phyloP scores from a whole-genome alignment of 176 grass and related monocot genomes.

The Oryza punctata region DNA sequence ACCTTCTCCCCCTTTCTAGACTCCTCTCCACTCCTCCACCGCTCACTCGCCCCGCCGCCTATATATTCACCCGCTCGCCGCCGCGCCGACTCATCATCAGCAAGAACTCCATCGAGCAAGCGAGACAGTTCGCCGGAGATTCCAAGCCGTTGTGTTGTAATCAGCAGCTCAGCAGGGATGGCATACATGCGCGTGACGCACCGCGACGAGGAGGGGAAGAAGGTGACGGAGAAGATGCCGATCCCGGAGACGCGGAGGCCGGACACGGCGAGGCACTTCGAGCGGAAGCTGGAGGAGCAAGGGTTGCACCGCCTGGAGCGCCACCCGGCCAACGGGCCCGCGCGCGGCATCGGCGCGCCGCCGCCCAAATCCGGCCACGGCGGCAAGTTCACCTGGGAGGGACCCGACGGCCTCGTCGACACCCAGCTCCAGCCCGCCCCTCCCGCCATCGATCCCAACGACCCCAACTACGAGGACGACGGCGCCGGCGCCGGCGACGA shows the following conservation, averaged over 20 bases:
- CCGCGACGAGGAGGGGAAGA: conserved; percentile 72
- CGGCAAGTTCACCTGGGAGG: neutral
- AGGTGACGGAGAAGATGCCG: conserved; percentile 50
- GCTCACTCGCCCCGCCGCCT: neutral
- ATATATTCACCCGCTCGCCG: neutral
- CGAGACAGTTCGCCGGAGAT: neutral
- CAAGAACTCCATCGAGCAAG: neutral
- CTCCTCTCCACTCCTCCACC: conserved; percentile 8
- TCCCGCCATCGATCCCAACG: conserved; percentile 60
- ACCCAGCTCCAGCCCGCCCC: conserved; percentile 52
- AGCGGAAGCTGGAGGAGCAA: conserved; percentile 80
- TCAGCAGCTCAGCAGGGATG: neutral
- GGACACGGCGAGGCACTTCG: conserved; percentile 55
- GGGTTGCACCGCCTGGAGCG: conserved; percentile 67
- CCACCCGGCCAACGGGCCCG: conserved; percentile 64
- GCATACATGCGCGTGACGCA: conserved; percentile 44
- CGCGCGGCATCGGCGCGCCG: conserved; percentile 61
- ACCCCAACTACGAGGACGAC: conserved; percentile 79
- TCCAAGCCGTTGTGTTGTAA: too few relatives aligned
- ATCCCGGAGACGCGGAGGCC: conserved; percentile 51
- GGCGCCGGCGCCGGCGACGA: neutral
- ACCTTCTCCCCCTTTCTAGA: conserved; percentile 36
- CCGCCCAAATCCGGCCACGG: conserved; percentile 58
- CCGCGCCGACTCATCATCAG: neutral
- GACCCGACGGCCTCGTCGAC: neutral